Conservation (phyloP, 257 asterid species). For the Primulina huaijiensis region DNA sequence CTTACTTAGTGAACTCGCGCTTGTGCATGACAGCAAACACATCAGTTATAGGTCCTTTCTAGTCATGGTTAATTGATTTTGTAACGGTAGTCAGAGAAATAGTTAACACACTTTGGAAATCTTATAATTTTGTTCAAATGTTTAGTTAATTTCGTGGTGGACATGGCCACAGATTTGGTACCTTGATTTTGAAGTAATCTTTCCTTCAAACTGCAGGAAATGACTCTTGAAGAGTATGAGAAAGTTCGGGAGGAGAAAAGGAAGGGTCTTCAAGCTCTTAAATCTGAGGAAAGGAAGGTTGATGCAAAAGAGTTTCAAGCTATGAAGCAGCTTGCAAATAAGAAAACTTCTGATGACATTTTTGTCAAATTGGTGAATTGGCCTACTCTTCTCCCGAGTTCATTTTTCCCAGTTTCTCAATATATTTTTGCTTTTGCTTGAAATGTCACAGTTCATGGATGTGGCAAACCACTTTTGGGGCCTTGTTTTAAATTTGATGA, state of each 20-base stretch:
- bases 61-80: no score
- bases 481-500: background rate
- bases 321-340: slow-evolving; percentile 80
- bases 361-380: slow-evolving; percentile 73
- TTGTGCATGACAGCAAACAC: no score
- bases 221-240: slow-evolving; percentile 94
- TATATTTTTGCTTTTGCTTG: background rate
- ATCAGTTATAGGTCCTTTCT: no score
- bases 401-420: background rate
- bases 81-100: no score
- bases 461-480: background rate
- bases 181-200: background rate
- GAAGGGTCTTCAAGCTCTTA: slow-evolving; percentile 62
- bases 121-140: background rate
- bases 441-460: background rate
- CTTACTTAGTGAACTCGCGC: no score
- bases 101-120: no score
- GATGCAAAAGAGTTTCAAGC: slow-evolving; percentile 69
- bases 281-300: slow-evolving; percentile 85
- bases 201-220: slow-evolving; percentile 49
- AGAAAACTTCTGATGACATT: slow-evolving; percentile 58
- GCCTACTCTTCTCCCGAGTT: slow-evolving; percentile 6
- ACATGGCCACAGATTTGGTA: background rate
- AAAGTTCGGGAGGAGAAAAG: slow-evolving; percentile 77
- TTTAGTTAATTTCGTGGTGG: background rate